phyloP scores from a whole-genome alignment of 805 yeast species.

The Metschnikowia gruessii region DNA sequence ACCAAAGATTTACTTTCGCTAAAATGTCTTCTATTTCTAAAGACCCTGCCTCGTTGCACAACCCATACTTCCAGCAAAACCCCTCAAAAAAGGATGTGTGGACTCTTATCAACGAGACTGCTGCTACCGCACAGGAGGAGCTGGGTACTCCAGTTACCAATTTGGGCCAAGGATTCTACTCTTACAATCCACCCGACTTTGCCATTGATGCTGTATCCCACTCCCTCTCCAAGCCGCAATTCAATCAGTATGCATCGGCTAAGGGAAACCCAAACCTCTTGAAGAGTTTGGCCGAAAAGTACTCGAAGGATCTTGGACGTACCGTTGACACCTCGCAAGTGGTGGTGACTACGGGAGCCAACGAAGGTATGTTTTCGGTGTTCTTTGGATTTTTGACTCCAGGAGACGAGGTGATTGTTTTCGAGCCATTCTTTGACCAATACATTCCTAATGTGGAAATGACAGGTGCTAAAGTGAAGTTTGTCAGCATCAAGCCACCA shows the following conservation, averaged over 20 bases:
- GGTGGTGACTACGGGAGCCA: constrained; percentile 92
- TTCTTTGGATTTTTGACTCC: constrained; percentile 80
- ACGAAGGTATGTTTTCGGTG: constrained; percentile 86
- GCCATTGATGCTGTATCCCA: constrained; percentile 78
- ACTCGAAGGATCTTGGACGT: constrained; percentile 63
- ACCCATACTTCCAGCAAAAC: constrained; percentile 58
- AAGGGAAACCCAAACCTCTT: constrained; percentile 79
- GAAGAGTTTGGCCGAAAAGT: constrained; percentile 65
- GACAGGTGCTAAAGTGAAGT: constrained; percentile 88
- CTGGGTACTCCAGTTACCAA: constrained; percentile 78
- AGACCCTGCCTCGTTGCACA: constrained; percentile 38
- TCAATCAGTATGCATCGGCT: constrained; percentile 92
- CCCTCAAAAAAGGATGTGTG: constrained; percentile 85
- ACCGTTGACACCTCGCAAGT: constrained; percentile 58
- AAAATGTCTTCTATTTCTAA: constrained; percentile 8
- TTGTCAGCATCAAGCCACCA: constrained; percentile 86
- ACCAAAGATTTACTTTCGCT: constrained; percentile 7
- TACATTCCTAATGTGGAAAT: constrained; percentile 91
- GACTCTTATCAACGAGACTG: constrained; percentile 93
- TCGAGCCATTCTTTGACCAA: constrained; percentile 97
- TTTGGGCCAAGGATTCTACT: constrained; percentile 96
- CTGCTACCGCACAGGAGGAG: constrained; percentile 72
- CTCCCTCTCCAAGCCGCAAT: constrained; percentile 68
- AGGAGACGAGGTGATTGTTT: constrained; percentile 94
- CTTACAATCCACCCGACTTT: constrained; percentile 94